Base-by-base conservation (phyloP, 768 basidiomycete species). In the Auricularia sp. region DNA sequence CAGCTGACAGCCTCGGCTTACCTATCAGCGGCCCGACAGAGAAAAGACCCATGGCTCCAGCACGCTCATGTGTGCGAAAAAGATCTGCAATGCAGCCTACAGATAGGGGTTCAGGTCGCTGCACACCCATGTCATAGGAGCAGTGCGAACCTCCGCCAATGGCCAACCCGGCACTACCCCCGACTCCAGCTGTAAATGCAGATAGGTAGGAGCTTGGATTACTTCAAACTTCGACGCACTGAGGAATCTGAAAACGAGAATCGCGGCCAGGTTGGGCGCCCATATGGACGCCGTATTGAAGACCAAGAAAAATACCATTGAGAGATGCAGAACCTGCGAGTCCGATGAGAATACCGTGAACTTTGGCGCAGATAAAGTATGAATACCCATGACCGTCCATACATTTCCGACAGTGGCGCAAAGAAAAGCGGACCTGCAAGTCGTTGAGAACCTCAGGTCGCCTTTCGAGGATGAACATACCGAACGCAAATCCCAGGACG, bases 231-330 rank as follows among this genome's bases (percentile, higher is more conserved):
- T 6, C 47, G 14, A 51, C 47, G 5, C 47, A 51, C 47, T 88
- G 8, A 92, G 75, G 70, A 90, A 82, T 47, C 89, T 86, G 73
- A 91, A 87, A 4, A 70, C 83, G 37, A 90, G 81, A 42, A 92
- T 77, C 3, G 80, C 65, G 0, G 74, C 78, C 3, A 79, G 78
- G 13, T 72, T 83, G 2, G 88, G 87, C 10, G 88, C 80, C 69
- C 85, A 84, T 0, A 86, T 88, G 71, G 89, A 90, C 3, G 83
- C 89, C 3, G 90, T 69, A 65, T 80, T 86, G 73, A 90, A 87
- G 5, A 73, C 80, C 21, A 88, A 67, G 67, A 83, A 88, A 63
- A 85, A 73, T 3, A 89, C 37, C 67, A 88, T 90, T 14, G 77
- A 76, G 33, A 88, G 79, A 70, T 91, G 87, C 47, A 90, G 75